Percentiles rank a stretch among this genome's conserved stretches.
Evolutionary conservation across 2,329 filamentous ascomycete genomes (phyloP).

Genomic region (Aspergillus udagawae): DNA sequence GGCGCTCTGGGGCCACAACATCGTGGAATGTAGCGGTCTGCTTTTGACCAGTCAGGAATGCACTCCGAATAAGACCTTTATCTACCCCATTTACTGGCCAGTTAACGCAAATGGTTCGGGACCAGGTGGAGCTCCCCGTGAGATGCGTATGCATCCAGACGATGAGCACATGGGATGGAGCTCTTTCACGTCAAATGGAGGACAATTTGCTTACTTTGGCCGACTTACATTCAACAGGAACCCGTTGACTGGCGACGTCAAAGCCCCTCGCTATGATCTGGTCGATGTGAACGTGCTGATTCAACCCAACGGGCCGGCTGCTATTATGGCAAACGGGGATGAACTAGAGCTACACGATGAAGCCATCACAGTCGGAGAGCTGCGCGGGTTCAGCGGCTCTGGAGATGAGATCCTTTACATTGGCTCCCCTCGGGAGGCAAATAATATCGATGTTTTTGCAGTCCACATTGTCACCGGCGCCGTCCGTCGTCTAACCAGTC

Average conservation of each 20-base stretch:
- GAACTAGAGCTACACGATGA: too few species aligned
- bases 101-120: conserved; percentile 25
- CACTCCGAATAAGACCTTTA: conserved; percentile 32
- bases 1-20: conserved; percentile 24
- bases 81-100: conserved; percentile 43
- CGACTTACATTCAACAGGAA: conserved; percentile 40
- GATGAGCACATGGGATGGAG: conserved; percentile 43
- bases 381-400: conserved; percentile 12
- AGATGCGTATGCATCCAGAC: conserved; percentile 46
- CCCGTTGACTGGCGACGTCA: conserved; percentile 27
- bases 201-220: conserved; percentile 32
- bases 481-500: conserved; percentile 13
- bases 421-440: conserved; percentile 8
- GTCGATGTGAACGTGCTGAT: conserved; percentile 36
- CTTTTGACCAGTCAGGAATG: conserved; percentile 35
- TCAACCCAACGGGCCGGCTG: conserved; percentile 13
- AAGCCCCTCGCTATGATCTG: conserved; percentile 38
- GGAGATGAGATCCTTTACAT: conserved; percentile 13
- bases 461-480: conserved; percentile 10
- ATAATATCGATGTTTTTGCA: conserved; percentile 12
- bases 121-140: conserved; percentile 34
- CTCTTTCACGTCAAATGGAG: conserved; percentile 27
- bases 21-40: conserved; percentile 36
- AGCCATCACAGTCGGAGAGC: conserved; percentile 9
- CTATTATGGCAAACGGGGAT: too few species aligned